Evolutionary conservation across 257 asterid genomes (phyloP).

Genomic region (Nicotiana otophora): DNA sequence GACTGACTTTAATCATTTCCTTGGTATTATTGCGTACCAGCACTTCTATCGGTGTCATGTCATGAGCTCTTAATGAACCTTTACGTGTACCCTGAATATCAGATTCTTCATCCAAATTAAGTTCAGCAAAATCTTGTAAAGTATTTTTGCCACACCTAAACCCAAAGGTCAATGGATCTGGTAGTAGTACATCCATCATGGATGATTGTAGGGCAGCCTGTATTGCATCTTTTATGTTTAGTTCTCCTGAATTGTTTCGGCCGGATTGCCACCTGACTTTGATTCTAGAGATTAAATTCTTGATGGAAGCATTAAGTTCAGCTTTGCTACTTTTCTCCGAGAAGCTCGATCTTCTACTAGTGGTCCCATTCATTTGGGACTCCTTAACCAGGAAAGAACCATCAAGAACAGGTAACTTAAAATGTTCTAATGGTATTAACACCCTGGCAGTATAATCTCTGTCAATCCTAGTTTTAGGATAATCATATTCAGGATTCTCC

Average conservation of each 20-base stretch:
- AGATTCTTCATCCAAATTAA: slow-evolving; percentile 28
- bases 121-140: slow-evolving; percentile 16
- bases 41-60: slow-evolving; percentile 81
- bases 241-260: slow-evolving; percentile 93
- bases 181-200: slow-evolving; percentile 89
- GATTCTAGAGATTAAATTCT: slow-evolving; percentile 72
- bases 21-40: slow-evolving; percentile 92
- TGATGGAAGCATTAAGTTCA: slow-evolving; percentile 77
- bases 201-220: slow-evolving; percentile 94
- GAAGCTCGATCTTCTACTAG: slow-evolving; percentile 53
- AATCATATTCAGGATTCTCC: slow-evolving; percentile 43
- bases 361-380: slow-evolving; percentile 34
- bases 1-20: slow-evolving; percentile 60
- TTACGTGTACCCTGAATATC: slow-evolving; percentile 20
- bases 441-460: slow-evolving; percentile 91
- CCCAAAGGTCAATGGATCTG: slow-evolving; percentile 97
- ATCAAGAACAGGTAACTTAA: slow-evolving; percentile 90
- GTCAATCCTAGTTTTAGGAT: slow-evolving; percentile 93
- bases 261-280: slow-evolving; percentile 99
- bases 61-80: slow-evolving; percentile 62
- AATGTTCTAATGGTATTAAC: slow-evolving; percentile 91
- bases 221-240: slow-evolving; percentile 86
- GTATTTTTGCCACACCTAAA: slow-evolving; percentile 60
- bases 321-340: slow-evolving; percentile 77
- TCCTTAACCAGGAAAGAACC: slow-evolving; percentile 65